A percentile compares a stretch with the other conserved stretches of the same genome.
Conservation (phyloP, 2,329 filamentous ascomycete genomes). For the Stagonosporopsis chrysanthemi region DNA sequence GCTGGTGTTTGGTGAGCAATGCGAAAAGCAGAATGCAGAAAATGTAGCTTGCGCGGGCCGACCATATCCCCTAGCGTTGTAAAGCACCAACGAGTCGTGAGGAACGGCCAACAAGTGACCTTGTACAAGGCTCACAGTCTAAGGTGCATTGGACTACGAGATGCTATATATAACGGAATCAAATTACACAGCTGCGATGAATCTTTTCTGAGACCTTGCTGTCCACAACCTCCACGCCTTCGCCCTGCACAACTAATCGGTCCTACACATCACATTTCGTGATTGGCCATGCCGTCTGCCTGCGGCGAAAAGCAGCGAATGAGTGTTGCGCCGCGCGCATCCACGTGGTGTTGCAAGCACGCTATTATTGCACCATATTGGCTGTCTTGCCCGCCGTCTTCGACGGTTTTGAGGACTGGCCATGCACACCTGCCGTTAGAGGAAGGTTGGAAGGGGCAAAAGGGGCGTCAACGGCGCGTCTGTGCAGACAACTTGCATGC, state of each 20-base stretch:
- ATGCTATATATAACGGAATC: neutral
- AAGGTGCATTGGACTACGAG: neutral
- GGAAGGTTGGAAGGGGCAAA: conserved; percentile 9
- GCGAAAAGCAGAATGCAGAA: conserved; percentile 10
- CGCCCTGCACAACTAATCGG: conserved; percentile 19
- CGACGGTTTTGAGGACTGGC: conserved; percentile 10
- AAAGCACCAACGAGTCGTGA: neutral
- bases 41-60: conserved; percentile 18
- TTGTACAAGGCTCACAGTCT: neutral
- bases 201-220: neutral
- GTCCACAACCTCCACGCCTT: conserved; percentile 4
- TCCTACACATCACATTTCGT: conserved; percentile 16
- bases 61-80: conserved; percentile 7
- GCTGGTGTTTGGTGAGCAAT: conserved; percentile 7
- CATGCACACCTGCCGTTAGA: conserved; percentile 18
- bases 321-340: neutral
- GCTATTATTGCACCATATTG: conserved; percentile 14
- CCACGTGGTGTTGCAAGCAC: conserved; percentile 11
- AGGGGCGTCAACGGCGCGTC: conserved; percentile 9
- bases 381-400: conserved; percentile 14
- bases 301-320: conserved; percentile 6
- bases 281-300: conserved; percentile 14
- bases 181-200: neutral
- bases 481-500: conserved; percentile 12
- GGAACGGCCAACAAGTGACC: neutral